Evolutionary conservation across 1,139 yeast species (phyloP).

Genomic region (Geotrichum histeridarum): DNA sequence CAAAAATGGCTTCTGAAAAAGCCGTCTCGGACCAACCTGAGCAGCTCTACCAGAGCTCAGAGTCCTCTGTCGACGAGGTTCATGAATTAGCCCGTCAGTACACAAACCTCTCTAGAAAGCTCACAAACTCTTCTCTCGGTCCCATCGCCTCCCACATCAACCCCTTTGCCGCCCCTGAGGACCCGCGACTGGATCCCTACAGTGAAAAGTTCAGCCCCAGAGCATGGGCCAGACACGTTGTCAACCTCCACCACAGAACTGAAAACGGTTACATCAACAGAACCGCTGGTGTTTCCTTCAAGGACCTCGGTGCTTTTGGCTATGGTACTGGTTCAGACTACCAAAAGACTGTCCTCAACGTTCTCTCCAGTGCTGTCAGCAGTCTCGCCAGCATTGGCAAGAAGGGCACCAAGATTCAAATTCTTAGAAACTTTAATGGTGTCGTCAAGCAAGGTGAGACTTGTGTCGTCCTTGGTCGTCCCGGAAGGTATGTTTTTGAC

Average conservation of each 20-base stretch:
- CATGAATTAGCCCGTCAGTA: conserved; percentile 7
- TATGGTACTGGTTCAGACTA: conserved; percentile 73
- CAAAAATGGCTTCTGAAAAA: no score
- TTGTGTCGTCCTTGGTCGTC: conserved; percentile 73
- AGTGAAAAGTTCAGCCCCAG: conserved; percentile 55
- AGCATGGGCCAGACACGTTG: conserved; percentile 70
- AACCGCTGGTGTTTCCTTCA: conserved; percentile 57
- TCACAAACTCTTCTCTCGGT: conserved; percentile 1
- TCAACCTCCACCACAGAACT: conserved; percentile 50
- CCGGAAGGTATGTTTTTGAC: conserved; percentile 43
- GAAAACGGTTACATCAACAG: conserved; percentile 58
- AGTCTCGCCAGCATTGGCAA: conserved; percentile 23
- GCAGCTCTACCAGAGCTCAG: background rate
- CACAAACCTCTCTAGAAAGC: conserved; percentile 9
- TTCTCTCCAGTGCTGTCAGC: conserved; percentile 33
- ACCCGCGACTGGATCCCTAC: conserved; percentile 45
- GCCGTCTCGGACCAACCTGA: no score
- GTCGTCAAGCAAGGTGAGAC: conserved; percentile 64
- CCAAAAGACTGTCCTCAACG: conserved; percentile 64
- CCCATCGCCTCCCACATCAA: conserved; percentile 15
- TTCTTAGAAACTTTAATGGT: conserved; percentile 65
- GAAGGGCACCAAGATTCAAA: conserved; percentile 44
- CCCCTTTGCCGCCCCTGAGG: conserved; percentile 13
- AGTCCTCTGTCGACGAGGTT: background rate
- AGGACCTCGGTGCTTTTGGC: conserved; percentile 66